phyloP scores from a whole-genome alignment of 2,329 filamentous ascomycete species.

The Aureobasidium sp. region DNA sequence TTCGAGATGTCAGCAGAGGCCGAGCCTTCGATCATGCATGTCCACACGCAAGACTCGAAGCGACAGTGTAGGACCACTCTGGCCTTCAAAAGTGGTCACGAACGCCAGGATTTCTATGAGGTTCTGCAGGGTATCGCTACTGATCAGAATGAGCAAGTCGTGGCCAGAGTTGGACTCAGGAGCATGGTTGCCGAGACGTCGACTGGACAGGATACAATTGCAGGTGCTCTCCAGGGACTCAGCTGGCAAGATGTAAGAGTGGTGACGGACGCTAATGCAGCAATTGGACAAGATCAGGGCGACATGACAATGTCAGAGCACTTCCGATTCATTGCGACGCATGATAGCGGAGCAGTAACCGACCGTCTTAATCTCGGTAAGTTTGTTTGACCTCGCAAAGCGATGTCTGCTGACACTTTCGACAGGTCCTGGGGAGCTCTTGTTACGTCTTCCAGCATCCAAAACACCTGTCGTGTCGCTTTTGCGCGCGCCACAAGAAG shows the following conservation, averaged over 20 bases:
- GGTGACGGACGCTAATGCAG: conserved; percentile 61
- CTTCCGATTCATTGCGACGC: conserved; percentile 68
- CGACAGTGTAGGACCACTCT: conserved; percentile 66
- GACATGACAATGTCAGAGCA: conserved; percentile 69
- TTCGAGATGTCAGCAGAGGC: conserved; percentile 62
- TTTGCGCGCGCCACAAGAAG: conserved; percentile 65
- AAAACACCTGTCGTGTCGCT: conserved; percentile 55
- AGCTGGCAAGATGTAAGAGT: conserved; percentile 63
- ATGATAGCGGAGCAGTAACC: conserved; percentile 68
- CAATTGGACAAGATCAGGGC: conserved; percentile 49
- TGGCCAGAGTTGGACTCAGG: conserved; percentile 51
- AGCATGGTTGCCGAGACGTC: background rate
- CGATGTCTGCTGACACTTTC: background rate
- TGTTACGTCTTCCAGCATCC: conserved; percentile 36
- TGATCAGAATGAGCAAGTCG: conserved; percentile 60
- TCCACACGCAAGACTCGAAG: conserved; percentile 62
- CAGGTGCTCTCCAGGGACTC: conserved; percentile 34
- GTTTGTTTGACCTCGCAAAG: conserved; percentile 14
- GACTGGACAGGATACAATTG: background rate
- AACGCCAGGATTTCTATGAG: conserved; percentile 64
- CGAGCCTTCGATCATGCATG: conserved; percentile 62
- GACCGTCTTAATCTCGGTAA: conserved; percentile 72
- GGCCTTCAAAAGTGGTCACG: conserved; percentile 64
- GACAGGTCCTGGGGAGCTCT: conserved; percentile 38
- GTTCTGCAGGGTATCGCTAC: conserved; percentile 67